Conservation (phyloP, 2,329 filamentous ascomycete genomes). For the Plenodomus lindquistii region DNA sequence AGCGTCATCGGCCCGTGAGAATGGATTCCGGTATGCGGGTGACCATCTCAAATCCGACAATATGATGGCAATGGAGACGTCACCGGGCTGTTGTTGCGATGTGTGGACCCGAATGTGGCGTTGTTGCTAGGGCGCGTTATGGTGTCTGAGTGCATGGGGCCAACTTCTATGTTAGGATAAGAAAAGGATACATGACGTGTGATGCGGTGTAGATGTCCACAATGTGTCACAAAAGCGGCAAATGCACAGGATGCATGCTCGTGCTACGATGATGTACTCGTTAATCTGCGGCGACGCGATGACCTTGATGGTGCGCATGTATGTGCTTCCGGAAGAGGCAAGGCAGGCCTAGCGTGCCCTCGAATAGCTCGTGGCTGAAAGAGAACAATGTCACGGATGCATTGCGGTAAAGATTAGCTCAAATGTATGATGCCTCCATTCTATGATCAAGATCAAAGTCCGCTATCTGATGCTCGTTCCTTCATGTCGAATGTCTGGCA, state of each 20-base stretch:
- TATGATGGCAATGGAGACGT: background rate
- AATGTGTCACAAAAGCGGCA: background rate
- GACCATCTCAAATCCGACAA: background rate
- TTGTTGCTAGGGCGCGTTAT: no score
- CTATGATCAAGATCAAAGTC: background rate
- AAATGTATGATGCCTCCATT: background rate
- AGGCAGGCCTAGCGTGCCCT: no score
- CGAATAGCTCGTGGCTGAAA: background rate
- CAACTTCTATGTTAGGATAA: background rate
- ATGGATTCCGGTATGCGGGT: background rate
- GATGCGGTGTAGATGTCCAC: background rate
- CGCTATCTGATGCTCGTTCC: background rate
- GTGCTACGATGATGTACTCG: background rate
- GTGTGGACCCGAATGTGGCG: no score
- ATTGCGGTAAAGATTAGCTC: background rate
- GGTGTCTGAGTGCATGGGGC: background rate
- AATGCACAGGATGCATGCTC: background rate
- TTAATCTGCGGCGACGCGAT: background rate
- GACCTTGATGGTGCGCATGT: no score
- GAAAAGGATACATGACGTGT: background rate
- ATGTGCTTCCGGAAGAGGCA: no score
- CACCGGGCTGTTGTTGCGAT: background rate
- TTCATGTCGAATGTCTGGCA: background rate
- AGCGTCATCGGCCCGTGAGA: background rate
- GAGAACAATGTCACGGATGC: background rate